Percentiles rank a stretch among this genome's conserved stretches.
These are phyloP conservation scores for Candida chilensis DNA, from an alignment of 805 yeast genomes.

Conservation along the genomic window DNA sequence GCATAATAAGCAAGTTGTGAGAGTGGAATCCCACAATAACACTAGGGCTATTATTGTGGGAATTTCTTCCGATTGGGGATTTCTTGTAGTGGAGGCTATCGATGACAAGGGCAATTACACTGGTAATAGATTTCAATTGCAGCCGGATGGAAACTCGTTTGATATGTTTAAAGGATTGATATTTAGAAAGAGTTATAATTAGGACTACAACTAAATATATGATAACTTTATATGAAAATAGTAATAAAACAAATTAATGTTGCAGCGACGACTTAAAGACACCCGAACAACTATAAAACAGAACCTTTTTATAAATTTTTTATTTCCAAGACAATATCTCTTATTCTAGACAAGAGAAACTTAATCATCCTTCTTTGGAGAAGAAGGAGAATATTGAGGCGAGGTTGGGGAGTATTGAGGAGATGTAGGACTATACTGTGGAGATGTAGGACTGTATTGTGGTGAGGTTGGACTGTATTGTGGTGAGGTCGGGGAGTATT, in stretches of 20 bases:
- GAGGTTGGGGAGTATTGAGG: constrained; percentile 41
- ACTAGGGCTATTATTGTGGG: constrained; percentile 64
- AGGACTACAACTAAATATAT: too few relatives aligned
- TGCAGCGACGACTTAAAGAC: too few relatives aligned
- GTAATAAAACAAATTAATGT: too few relatives aligned
- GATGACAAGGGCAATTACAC: constrained; percentile 33
- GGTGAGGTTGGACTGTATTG: constrained; percentile 40
- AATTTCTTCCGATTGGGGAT: constrained; percentile 77
- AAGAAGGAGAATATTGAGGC: constrained; percentile 34
- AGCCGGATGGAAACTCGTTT: constrained; percentile 96
- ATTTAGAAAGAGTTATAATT: constrained; percentile 35
- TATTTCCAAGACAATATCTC: too few relatives aligned
- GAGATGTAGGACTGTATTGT: constrained; percentile 38
- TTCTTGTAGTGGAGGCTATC: constrained; percentile 67
- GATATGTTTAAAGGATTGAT: constrained; percentile 90
- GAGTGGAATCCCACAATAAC: constrained; percentile 38
- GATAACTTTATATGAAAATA: too few relatives aligned
- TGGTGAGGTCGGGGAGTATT: constrained; percentile 53
- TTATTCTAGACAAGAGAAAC: not conserved
- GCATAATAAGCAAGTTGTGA: constrained; percentile 68
- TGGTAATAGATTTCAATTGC: constrained; percentile 58
- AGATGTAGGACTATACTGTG: constrained; percentile 56
- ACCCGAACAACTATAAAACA: too few relatives aligned
- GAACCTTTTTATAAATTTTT: too few relatives aligned
- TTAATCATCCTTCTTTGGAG: constrained; percentile 18